Conservation (phyloP, 345 rosid species). For the Trapa incisa region DNA sequence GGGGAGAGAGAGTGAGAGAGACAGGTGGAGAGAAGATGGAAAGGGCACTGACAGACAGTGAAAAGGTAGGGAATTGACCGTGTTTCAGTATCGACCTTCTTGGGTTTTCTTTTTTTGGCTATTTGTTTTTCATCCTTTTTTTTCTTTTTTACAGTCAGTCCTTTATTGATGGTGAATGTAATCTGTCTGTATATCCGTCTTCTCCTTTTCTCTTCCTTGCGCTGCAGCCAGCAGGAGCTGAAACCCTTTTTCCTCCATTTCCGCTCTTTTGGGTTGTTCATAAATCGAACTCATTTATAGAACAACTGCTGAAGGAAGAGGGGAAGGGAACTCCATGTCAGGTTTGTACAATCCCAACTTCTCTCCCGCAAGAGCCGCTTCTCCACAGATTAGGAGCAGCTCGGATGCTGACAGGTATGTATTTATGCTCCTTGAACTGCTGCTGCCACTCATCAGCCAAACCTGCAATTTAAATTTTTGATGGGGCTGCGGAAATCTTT, state of each 20-base stretch:
- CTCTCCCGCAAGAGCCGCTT: constrained; percentile 91
- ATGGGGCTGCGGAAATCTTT: neutral
- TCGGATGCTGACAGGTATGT: constrained; percentile 88
- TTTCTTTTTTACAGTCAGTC: neutral
- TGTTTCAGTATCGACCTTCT: constrained; percentile 1
- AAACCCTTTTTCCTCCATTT: constrained; percentile 6
- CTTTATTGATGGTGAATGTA: constrained; percentile 8
- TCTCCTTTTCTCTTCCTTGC: constrained; percentile 1
- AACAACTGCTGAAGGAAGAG: neutral
- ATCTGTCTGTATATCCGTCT: neutral
- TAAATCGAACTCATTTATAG: neutral
- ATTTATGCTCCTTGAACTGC: constrained; percentile 1
- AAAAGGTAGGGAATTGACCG: neutral
- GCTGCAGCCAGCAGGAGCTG: constrained; percentile 6
- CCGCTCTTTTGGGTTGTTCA: neutral
- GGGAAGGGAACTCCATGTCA: constrained; percentile 39
- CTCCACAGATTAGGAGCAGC: constrained; percentile 85
- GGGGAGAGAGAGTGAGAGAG: neutral
- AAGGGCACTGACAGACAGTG: constrained; percentile 3
- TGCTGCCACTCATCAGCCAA: neutral
- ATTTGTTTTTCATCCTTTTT: neutral
- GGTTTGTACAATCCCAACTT: constrained; percentile 84
- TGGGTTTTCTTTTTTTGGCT: neutral
- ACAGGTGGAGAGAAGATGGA: neutral
- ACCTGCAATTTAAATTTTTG: neutral